Base-by-base conservation (phyloP, 2,329 filamentous ascomycete genomes). In the Xylariaceae sp. region DNA sequence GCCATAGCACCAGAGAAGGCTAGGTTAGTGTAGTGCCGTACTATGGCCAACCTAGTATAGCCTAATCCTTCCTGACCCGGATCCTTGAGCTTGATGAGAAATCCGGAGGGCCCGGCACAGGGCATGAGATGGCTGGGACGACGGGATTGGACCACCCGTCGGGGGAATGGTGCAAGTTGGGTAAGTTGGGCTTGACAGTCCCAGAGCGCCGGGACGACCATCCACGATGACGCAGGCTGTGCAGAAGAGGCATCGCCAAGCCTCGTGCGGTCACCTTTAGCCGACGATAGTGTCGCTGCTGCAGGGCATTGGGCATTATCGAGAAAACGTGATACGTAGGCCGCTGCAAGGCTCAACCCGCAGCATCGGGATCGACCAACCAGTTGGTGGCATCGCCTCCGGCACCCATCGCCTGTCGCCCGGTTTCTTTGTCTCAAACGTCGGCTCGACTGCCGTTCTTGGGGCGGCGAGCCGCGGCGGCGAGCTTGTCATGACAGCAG, bases 171-270 rank as follows among this genome's bases (percentile, higher is more conserved):
- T 57, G 63, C 56, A 58, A 61, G 54, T 52, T 51, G 49, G 39
- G 41, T 29, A 40, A 41, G 49, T 54, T 57, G 55, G 60, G 55
- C 57, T 52, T 54, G 49, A 56, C 45, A 56, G 64, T 63, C 61
- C 64, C 64, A 53, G 58, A 59, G 60, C 54, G 57, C 59, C 61
- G 64, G 60, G 63, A 61, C 58, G 56, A 49, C 42, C 49, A 51
- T 51, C 50, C 53, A 55, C 55, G 61, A 67, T 67, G 65, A 67
- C 65, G 65, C 63, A 65, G 57, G 40, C 53, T 57, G 51, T 65
- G 64, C 63, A 65, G 63, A 46, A 54, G 55, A 49, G 54, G 44
- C 46, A 58, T 57, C 51, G 63, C 63, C 63, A 66, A 66, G 64
- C 61, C 63, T 57, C 62, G 52, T 57, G 59, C 56, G 40, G 43